Evolutionary conservation across 306 rosid species (phyloP).

Genomic region (Delonix regia): DNA sequence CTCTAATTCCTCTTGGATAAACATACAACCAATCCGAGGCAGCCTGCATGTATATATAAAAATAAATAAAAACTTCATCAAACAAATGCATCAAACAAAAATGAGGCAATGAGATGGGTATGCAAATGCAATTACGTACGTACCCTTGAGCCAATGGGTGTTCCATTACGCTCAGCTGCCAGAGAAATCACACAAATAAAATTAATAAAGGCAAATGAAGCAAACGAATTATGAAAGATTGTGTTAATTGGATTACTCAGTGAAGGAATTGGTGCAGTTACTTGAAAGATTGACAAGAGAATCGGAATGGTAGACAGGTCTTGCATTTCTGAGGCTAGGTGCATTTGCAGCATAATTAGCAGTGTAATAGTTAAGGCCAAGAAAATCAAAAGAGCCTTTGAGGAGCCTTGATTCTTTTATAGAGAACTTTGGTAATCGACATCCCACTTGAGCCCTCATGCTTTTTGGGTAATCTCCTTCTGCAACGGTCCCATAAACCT

Average conservation of each 20-base stretch:
- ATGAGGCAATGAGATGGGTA: background rate
- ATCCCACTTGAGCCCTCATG: background rate
- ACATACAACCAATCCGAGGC: background rate
- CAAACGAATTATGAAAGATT: background rate
- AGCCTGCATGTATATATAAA: background rate
- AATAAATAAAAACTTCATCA: too few species aligned
- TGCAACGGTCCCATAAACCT: too few species aligned
- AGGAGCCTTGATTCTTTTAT: background rate
- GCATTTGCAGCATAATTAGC: background rate
- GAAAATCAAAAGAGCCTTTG: background rate
- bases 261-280: background rate
- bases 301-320: background rate
- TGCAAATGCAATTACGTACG: background rate
- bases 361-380: constrained; percentile 25
- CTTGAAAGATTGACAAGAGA: background rate
- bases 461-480: too few species aligned
- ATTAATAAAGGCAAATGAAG: too few species aligned
- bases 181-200: background rate
- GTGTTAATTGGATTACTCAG: too few species aligned
- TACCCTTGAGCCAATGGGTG: constrained; percentile 37
- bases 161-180: constrained; percentile 19
- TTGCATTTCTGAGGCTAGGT: background rate
- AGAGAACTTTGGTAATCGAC: background rate
- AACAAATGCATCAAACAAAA: too few species aligned
- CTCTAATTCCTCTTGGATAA: constrained; percentile 13